Evolutionary conservation across 164 flowering plant genomes (phyloP).

Genomic region (Magnolia sinica): DNA sequence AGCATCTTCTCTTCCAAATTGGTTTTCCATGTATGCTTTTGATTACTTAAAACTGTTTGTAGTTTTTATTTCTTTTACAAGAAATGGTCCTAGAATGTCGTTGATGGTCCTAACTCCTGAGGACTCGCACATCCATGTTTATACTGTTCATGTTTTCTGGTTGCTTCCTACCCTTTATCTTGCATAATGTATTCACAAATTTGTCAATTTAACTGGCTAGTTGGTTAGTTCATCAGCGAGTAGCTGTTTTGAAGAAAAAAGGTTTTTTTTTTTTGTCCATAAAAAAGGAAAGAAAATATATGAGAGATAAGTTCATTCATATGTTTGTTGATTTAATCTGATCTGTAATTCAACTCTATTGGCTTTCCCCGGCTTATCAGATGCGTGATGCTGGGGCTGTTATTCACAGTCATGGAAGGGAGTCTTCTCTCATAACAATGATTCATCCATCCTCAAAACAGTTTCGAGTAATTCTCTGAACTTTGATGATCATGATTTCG

Average conservation of each 20-base stretch:
- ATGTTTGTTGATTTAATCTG: neutral
- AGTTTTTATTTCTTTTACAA: too few species aligned
- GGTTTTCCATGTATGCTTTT: too few species aligned
- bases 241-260: neutral
- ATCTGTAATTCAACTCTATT: neutral
- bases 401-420: constrained; percentile 98
- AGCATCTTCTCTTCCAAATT: too few species aligned
- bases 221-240: neutral
- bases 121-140: too few species aligned
- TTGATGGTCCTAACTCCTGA: too few species aligned
- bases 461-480: constrained; percentile 58
- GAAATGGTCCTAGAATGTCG: too few species aligned
- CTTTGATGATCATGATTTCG: neutral
- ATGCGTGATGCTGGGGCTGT: constrained; percentile 97
- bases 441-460: constrained; percentile 73
- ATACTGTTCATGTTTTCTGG: too few species aligned
- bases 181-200: too few species aligned
- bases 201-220: too few species aligned
- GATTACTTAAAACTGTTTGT: too few species aligned
- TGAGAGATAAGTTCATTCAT: neutral
- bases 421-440: constrained; percentile 90
- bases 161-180: too few species aligned
- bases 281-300: neutral
- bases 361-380: constrained; percentile 61
- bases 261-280: neutral